Conservation (phyloP, 1,139 yeast genomes). For the Candida glucosophila region DNA sequence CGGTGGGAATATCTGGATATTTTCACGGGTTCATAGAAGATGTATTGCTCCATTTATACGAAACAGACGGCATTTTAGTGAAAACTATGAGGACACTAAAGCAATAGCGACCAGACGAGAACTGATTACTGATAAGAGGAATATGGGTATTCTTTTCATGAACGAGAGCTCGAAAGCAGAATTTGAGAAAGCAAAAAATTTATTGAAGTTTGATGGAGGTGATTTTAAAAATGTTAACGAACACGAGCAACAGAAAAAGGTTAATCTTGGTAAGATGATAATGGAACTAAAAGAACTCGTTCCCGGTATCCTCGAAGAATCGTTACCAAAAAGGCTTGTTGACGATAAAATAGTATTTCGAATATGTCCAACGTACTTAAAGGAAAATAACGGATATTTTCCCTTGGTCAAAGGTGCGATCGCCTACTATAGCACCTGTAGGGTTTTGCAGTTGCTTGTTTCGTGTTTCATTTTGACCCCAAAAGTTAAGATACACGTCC, state of each 20-base stretch:
- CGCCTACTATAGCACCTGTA: conserved; percentile 46
- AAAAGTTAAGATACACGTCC: conserved; percentile 41
- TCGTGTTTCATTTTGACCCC: conserved; percentile 49
- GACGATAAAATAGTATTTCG: conserved; percentile 48
- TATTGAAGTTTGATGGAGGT: too few species aligned
- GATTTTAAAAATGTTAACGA: neutral
- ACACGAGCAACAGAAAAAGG: conserved; percentile 19
- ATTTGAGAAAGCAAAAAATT: too few species aligned
- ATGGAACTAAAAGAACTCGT: conserved; percentile 43
- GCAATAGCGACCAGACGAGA: too few species aligned
- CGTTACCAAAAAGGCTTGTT: conserved; percentile 42
- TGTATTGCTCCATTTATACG: too few species aligned
- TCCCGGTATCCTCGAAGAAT: conserved; percentile 45
- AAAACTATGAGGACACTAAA: too few species aligned
- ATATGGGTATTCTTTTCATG: too few species aligned
- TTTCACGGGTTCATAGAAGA: too few species aligned
- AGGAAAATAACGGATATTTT: conserved; percentile 39
- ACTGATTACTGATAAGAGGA: too few species aligned
- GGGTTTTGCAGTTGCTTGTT: conserved; percentile 45
- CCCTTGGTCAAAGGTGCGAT: conserved; percentile 57
- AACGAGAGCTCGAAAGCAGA: too few species aligned
- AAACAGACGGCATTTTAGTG: too few species aligned
- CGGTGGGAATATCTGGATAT: too few species aligned
- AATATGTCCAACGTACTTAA: conserved; percentile 52
- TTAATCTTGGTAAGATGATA: conserved; percentile 56